Evolutionary conservation across 305 asterid species (phyloP), one percentile per base, ranked within the genome.

Genomic region (Plantago lanceolata): DNA sequence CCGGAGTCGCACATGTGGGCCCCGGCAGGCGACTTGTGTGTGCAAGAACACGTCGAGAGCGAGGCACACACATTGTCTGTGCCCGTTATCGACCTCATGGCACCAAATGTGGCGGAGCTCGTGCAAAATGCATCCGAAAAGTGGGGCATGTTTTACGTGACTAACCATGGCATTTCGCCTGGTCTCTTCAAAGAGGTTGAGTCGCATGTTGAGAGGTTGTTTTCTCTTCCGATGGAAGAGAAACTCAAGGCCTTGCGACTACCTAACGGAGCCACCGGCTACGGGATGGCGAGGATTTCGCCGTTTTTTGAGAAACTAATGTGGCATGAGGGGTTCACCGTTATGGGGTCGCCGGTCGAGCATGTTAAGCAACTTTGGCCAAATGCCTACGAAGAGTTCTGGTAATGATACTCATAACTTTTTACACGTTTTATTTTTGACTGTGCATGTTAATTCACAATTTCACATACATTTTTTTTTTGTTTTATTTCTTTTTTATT

Each of bases 251-350:
- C 70, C 29, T 48, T 88, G 65, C 71, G 96, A 0, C 55, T 82
- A 0, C 78, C 87, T 0, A 59, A 55, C 19, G 89, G 92, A 14
- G 82, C 80, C 70, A 77, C 95, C 19, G 95, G 97, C 9, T 90
- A 88, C 12, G 97, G 97, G 13, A 65, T 71, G 60, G 85, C 96
- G 43, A 76, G 87, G 52, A 84, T 91, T 33, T 68, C 91, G 3
- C 86, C 89, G 0, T 86, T 83, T 61, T 88, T 88, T 55, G 0
- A 79, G 2, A 84, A 86, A 76, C 31, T 57, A 33, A 81, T 91
- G 94, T 91, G 96, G 97, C 94, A 91, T 63, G 97, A 91, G 66
- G 95, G 97, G 28, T 91, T 91, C 73, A 84, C 94, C 28, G 79
- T 88, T 61, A 77, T 79, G 72, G 94, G 94, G 24, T 91, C 95